Evolutionary conservation across 2,329 filamentous ascomycete species (phyloP).

Genomic region (Incumbomyces lentus): DNA sequence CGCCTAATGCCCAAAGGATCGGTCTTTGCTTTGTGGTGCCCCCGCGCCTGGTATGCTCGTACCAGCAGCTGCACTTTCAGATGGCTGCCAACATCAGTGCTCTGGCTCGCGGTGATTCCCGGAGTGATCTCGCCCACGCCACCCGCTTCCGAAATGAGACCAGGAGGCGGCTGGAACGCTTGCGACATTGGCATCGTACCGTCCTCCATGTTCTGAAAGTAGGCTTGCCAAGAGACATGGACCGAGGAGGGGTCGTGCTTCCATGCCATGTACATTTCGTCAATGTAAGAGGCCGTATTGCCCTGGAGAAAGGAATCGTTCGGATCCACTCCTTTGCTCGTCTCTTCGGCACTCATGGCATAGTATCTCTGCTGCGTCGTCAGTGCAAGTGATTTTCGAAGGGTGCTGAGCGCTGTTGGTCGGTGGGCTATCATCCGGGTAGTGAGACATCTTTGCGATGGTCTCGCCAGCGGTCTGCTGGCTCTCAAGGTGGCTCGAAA

Average conservation of each 20-base stretch:
- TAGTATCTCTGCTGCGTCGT: conserved; percentile 41
- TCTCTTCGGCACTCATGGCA: conserved; percentile 49
- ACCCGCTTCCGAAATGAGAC: conserved; percentile 70
- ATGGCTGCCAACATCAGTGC: conserved; percentile 84
- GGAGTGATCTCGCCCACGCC: conserved; percentile 57
- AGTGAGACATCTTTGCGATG: conserved; percentile 7
- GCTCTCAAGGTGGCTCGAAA: conserved; percentile 9
- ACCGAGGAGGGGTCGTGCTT: conserved; percentile 87
- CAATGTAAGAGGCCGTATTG: conserved; percentile 96
- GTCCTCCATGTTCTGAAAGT: conserved; percentile 98
- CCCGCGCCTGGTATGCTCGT: conserved; percentile 92
- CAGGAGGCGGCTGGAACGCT: conserved; percentile 92
- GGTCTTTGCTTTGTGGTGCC: conserved; percentile 96
- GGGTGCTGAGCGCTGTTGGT: conserved; percentile 23
- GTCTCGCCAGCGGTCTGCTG: conserved; percentile 6
- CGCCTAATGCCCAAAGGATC: conserved; percentile 90
- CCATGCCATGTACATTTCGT: conserved; percentile 99
- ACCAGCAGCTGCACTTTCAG: conserved; percentile 96
- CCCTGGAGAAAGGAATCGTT: conserved; percentile 95
- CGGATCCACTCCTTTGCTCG: conserved; percentile 59
- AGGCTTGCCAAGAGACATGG: conserved; percentile 96
- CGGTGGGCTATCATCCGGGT: conserved; percentile 1
- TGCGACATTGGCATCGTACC: conserved; percentile 96
- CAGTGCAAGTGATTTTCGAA: conserved; percentile 34
- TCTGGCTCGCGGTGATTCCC: conserved; percentile 38